phyloP scores from a whole-genome alignment of 345 rosid species.

The Dovyalis caffra region DNA sequence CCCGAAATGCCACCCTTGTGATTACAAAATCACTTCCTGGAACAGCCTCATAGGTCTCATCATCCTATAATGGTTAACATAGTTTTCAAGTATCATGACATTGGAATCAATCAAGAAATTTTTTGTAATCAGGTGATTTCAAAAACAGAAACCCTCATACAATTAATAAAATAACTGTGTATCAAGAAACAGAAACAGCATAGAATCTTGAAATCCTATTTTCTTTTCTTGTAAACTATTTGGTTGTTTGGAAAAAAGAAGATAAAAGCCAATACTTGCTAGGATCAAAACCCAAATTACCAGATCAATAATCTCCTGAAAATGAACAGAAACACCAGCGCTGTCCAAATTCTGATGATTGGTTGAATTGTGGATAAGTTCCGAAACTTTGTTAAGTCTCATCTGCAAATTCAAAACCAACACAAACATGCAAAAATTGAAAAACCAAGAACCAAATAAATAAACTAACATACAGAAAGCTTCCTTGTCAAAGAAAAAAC shows the following conservation, averaged over 20 bases:
- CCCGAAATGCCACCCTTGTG: slow-evolving; percentile 85
- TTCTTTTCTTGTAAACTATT: background rate
- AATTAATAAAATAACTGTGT: background rate
- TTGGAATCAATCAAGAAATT: background rate
- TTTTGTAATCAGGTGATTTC: background rate
- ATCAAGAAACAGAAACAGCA: background rate
- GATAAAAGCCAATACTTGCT: background rate
- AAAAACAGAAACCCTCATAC: background rate
- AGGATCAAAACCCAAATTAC: slow-evolving; percentile 37
- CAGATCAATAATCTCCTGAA: slow-evolving; percentile 91
- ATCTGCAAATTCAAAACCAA: slow-evolving; percentile 45
- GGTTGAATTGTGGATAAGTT: slow-evolving; percentile 96
- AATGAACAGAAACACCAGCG: slow-evolving; percentile 95
- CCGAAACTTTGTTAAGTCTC: slow-evolving; percentile 98
- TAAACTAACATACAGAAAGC: too few relatives aligned
- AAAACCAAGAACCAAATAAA: too few relatives aligned
- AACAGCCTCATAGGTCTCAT: slow-evolving; percentile 77
- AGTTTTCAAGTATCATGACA: background rate
- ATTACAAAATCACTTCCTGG: slow-evolving; percentile 90
- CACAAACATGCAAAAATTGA: too few relatives aligned
- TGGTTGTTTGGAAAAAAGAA: background rate
- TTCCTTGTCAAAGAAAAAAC: too few relatives aligned
- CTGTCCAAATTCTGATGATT: slow-evolving; percentile 91
- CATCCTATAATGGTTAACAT: slow-evolving; percentile 46
- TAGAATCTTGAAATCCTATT: background rate